Base-by-base conservation (phyloP, 179 eudicot species). In the Patellifolia procumbens region DNA sequence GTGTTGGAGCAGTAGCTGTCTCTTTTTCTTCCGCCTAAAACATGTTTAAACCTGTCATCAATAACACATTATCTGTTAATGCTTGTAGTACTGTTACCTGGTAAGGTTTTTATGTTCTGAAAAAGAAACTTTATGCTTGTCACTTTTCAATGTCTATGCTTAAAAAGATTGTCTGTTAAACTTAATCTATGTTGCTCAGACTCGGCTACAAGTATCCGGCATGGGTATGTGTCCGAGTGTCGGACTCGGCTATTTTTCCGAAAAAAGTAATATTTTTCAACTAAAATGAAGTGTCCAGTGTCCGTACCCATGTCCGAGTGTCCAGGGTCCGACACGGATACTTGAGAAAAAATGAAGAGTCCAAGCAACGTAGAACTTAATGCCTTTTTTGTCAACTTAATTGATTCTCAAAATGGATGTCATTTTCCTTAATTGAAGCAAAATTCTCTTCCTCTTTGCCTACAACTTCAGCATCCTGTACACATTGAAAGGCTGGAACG, bases 401-500 rank as follows among this genome's bases (percentile, higher is more conserved):
- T 53, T 53, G 59, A 19, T 53, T 26, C 59, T 53, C 24, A 53
- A 53, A 52, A 53, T n/a, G 1, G 12, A 53, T 53, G 26, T 53
- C 59, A 53, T 22, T 53, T 17, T n/a, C 59, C 59, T 53, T 92
- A 45, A 88, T 94, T 0, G 94, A 88, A 5, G 98, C 91, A 26
- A 94, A 75, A 68, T 86, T 91, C 5, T 90, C 96, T 3, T 92
- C 87, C 70, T 92, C 97, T 0, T 94, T 97, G 24, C 97, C 97
- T 96, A 94, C 83, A 1, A 86, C 85, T 82, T 94, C 98, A 10
- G 98, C 97, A 0, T 97, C 93, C 71, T 93, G 94, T 1, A 93
- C 98, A 32, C 98, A 92, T 65, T 94, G 97, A 97, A 96, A 87
- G 1, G 98, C 96, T n/a, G n/a, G n/a, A 39, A 90, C 87, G 0